These are phyloP conservation scores for Xerocomus tenax DNA, from an alignment of 1,284 basidiomycete genomes.

Conservation along the genomic window DNA sequence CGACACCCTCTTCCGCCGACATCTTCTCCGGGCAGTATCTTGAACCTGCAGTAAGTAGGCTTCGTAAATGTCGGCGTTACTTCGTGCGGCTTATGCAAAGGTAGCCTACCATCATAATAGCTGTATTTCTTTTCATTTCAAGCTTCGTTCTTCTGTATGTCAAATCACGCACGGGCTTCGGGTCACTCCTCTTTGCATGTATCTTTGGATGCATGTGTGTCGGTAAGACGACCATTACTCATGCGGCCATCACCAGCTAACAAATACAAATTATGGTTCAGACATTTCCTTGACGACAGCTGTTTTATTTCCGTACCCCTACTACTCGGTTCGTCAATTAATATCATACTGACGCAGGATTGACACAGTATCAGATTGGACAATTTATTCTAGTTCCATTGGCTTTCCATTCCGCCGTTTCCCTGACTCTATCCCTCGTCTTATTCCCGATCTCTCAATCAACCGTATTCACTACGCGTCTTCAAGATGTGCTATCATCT, in stretches of 20 bases:
- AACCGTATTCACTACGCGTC: conserved; percentile 48
- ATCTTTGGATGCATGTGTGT: conserved; percentile 53
- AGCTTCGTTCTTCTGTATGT: conserved; percentile 53
- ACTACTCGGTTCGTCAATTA: conserved; percentile 39
- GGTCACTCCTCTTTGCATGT: conserved; percentile 54
- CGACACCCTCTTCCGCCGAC: conserved; percentile 33
- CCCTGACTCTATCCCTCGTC: conserved; percentile 45
- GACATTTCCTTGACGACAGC: conserved; percentile 57
- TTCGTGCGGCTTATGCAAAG: conserved; percentile 3
- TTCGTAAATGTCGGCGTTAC: too few species aligned
- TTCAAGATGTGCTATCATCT: conserved; percentile 48
- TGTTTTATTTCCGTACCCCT: conserved; percentile 58
- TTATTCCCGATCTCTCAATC: conserved; percentile 66
- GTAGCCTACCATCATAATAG: conserved; percentile 54
- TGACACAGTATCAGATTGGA: conserved; percentile 35
- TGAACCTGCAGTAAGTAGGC: conserved; percentile 47
- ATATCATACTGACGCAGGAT: background rate
- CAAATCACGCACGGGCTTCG: conserved; percentile 54
- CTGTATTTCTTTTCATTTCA: conserved; percentile 60
- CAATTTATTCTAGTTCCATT: conserved; percentile 52
- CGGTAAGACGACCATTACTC: conserved; percentile 29
- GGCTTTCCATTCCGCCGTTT: conserved; percentile 51
- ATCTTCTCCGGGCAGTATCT: conserved; percentile 49
- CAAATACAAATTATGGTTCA: conserved; percentile 19
- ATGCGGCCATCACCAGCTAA: background rate